phyloP scores from a whole-genome alignment of 2,329 filamentous ascomycete genomes.

The Plectosphaerella sp. region DNA sequence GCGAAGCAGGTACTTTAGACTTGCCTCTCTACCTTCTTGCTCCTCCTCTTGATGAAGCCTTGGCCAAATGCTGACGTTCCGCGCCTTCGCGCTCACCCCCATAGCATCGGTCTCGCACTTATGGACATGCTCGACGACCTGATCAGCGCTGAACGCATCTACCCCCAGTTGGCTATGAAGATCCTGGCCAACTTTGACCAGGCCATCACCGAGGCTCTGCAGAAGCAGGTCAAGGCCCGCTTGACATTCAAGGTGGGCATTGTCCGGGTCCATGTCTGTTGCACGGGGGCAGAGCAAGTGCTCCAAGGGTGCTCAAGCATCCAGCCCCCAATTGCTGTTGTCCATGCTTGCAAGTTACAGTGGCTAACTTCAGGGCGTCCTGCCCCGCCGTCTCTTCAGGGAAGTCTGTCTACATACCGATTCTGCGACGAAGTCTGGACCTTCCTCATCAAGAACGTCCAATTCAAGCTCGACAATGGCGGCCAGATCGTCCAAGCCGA shows the following conservation, averaged over 20 bases:
- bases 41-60: conserved; percentile 9
- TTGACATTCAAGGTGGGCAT: conserved; percentile 84
- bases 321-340: no score
- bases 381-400: conserved; percentile 45
- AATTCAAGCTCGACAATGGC: conserved; percentile 92
- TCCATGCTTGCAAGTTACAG: no score
- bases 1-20: conserved; percentile 77
- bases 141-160: conserved; percentile 90
- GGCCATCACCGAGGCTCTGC: conserved; percentile 83
- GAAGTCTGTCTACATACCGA: conserved; percentile 94
- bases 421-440: conserved; percentile 99
- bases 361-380: no score
- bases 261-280: not conserved
- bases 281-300: no score
- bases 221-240: conserved; percentile 86
- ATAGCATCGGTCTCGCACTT: conserved; percentile 84
- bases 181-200: conserved; percentile 95
- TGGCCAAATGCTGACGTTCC: conserved; percentile 9
- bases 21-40: conserved; percentile 23
- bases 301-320: no score
- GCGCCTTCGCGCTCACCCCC: not conserved
- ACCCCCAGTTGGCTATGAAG: conserved; percentile 98
- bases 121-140: conserved; percentile 97
- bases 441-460: conserved; percentile 96
- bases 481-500: conserved; percentile 72